Evolutionary conservation across 257 asterid genomes (phyloP), one percentile per base, ranked within the genome.

Genomic region (Fraxinus excelsior): DNA sequence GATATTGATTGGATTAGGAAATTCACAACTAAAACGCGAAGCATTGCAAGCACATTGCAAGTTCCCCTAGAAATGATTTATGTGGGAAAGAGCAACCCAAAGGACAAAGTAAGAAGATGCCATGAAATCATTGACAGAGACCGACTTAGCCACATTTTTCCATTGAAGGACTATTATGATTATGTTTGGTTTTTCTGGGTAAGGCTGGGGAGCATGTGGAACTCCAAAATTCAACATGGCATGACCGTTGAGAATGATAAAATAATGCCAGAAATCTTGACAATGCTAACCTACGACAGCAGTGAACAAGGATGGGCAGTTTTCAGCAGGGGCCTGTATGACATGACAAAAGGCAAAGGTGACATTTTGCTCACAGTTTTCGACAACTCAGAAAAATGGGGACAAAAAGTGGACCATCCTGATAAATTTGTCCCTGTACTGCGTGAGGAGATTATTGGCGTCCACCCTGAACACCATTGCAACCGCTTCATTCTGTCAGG

Each of bases 131-230:
- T 96, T 62, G 71, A 79, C 42, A 21, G 74, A 2, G 97, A 91
- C 69, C 84, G 85, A 1, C 84, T 96, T 11, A 91, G 99, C 88
- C 85, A 87, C 65, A 80, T 85, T 14, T 83, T 90, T 69, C 80
- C 90, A 3, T 79, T 86, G 13, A 75, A 5, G 2, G 93, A 88
- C 1, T 85, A 86, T 82, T 83, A 83, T 64, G 92, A 86, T 78
- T 88, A 67, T 65, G 82, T 91, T 10, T 93, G 98, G 97, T 93
- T 81, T 88, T 96, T 96, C 75, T 96, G 99, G 99, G 88, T 84
- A 75, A 67, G 99, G 81, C 87, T 95, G 1, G 88, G 87, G 42
- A 91, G 99, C 94, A 93, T 96, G 98, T 93, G 97, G 97, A 87
- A 90, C 84, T 95, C 99, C 8, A 95, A 90, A 84, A 80, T 86